Conservation (phyloP, 768 basidiomycete species). For the Amanita pallidorosea region DNA sequence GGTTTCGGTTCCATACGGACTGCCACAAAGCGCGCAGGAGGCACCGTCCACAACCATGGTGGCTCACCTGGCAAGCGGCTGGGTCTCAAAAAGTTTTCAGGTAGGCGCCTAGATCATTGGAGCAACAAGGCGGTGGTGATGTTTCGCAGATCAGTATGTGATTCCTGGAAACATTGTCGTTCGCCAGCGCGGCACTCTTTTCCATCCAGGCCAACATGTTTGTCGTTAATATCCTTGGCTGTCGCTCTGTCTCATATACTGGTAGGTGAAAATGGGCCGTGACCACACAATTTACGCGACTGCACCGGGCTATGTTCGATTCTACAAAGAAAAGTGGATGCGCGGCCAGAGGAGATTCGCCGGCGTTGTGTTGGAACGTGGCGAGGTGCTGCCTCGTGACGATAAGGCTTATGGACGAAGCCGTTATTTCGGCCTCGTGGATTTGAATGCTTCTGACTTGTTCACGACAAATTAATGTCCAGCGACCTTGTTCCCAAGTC, state of each 20-base stretch:
- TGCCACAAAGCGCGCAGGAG: constrained; percentile 94
- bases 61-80: constrained; percentile 89
- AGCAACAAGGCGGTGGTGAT: neutral
- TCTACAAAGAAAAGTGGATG: constrained; percentile 78
- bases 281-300: constrained; percentile 93
- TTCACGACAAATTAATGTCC: too few relatives aligned
- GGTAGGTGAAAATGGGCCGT: constrained; percentile 81
- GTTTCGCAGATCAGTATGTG: constrained; percentile 69
- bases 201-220: constrained; percentile 93
- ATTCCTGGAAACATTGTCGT: constrained; percentile 95
- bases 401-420: constrained; percentile 66
- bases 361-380: constrained; percentile 74
- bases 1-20: constrained; percentile 68
- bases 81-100: constrained; percentile 94
- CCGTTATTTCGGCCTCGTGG: constrained; percentile 71
- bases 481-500: too few relatives aligned
- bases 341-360: constrained; percentile 68
- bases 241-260: neutral
- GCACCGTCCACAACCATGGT: constrained; percentile 86
- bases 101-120: constrained; percentile 26
- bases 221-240: constrained; percentile 14
- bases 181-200: constrained; percentile 84
- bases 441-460: constrained; percentile 30
- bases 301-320: constrained; percentile 87
- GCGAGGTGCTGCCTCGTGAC: constrained; percentile 82